These are phyloP conservation scores for Fusarium tupiense DNA, from an alignment of 2,329 filamentous ascomycete species.

Conservation along the genomic window DNA sequence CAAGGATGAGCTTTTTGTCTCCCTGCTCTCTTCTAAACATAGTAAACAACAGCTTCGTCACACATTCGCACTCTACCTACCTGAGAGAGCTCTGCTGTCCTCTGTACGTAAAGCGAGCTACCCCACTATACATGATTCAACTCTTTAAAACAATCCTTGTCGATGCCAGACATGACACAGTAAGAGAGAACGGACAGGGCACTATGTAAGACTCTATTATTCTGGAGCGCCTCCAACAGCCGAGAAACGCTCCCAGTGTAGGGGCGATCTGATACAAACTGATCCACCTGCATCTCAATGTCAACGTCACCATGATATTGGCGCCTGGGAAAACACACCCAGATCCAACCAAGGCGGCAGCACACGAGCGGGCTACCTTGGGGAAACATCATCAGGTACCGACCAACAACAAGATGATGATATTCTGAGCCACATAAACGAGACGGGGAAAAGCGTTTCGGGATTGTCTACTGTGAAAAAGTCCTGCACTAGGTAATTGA, in stretches of 20 bases:
- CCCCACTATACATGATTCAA: slow-evolving; percentile 15
- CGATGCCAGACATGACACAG: slow-evolving; percentile 4
- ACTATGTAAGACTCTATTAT: slow-evolving; percentile 22
- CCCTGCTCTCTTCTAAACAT: slow-evolving; percentile 14
- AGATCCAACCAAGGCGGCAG: slow-evolving; percentile 4
- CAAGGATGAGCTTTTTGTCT: background rate
- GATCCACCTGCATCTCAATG: background rate
- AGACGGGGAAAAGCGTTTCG: slow-evolving; percentile 5
- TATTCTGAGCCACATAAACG: background rate
- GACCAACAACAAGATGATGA: slow-evolving; percentile 7
- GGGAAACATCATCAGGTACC: background rate
- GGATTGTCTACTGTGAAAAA: background rate
- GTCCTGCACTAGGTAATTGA: background rate
- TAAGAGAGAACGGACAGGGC: background rate
- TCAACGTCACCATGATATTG: slow-evolving; percentile 19
- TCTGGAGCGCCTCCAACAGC: background rate
- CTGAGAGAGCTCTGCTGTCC: slow-evolving; percentile 4
- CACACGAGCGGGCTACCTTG: background rate
- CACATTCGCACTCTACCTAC: background rate
- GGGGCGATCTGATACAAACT: background rate
- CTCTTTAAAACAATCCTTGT: slow-evolving; percentile 1
- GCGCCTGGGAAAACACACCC: slow-evolving; percentile 5
- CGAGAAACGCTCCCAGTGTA: background rate
- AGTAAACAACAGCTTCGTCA: slow-evolving; percentile 11
- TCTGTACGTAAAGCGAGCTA: background rate